These are phyloP conservation scores for Schizophyllum commune DNA, from an alignment of 1,284 basidiomycete species.

Conservation along the genomic window DNA sequence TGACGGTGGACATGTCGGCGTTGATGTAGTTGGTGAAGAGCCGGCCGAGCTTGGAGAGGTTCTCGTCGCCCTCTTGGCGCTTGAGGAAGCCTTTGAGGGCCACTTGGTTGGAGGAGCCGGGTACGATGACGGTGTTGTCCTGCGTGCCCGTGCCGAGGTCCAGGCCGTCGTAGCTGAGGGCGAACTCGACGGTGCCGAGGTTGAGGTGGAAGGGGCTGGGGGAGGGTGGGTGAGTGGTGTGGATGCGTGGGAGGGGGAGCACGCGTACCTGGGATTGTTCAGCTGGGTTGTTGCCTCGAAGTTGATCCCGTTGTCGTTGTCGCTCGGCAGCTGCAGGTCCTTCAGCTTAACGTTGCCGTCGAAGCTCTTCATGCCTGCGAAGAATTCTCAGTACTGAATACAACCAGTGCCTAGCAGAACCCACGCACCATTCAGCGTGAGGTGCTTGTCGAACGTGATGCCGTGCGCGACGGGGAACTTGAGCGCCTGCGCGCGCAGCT, in stretches of 20 bases:
- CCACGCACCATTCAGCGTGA: constrained; percentile 42
- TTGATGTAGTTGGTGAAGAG: constrained; percentile 76
- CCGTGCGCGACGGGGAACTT: constrained; percentile 59
- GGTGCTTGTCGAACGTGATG: constrained; percentile 51
- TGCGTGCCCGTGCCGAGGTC: constrained; percentile 54
- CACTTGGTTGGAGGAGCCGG: constrained; percentile 31
- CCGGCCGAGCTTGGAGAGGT: constrained; percentile 44
- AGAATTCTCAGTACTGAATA: background rate
- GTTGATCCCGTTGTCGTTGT: constrained; percentile 63
- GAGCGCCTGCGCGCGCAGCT: constrained; percentile 59
- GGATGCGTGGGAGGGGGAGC: background rate
- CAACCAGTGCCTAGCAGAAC: too few relatives aligned
- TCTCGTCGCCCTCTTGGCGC: constrained; percentile 40
- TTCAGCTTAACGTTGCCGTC: constrained; percentile 46
- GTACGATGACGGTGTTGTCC: constrained; percentile 42
- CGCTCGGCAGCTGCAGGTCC: constrained; percentile 67
- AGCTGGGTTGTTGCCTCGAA: constrained; percentile 53
- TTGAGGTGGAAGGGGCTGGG: constrained; percentile 60
- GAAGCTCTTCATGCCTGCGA: constrained; percentile 61
- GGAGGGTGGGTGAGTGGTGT: constrained; percentile 1
- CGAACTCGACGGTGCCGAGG: constrained; percentile 64
- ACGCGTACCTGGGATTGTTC: constrained; percentile 51
- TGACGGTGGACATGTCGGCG: constrained; percentile 48
- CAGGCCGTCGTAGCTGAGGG: constrained; percentile 52
- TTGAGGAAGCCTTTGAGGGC: constrained; percentile 54